Percentiles rank a stretch among this genome's conserved stretches.
phyloP scores from a whole-genome alignment of 371 early-diverging fungal species.

The Sporodiniella umbellata region DNA sequence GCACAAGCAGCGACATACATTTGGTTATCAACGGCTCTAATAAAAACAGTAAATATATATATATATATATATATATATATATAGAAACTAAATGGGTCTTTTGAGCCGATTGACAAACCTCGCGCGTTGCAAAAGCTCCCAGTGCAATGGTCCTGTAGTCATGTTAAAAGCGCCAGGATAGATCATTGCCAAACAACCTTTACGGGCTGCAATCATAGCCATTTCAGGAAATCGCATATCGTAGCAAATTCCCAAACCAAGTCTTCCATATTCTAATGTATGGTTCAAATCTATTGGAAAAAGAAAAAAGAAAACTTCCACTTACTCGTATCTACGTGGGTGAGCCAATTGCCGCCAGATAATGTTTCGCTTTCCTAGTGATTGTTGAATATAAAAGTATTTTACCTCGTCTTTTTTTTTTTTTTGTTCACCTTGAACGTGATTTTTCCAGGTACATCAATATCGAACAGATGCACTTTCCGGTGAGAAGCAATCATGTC shows the following conservation, averaged over 20 bases:
- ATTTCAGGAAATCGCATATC: conserved; percentile 95
- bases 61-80: not conserved
- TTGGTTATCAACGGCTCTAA: conserved; percentile 67
- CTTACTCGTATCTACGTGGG: conserved; percentile 73
- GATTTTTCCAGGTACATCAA: conserved; percentile 91
- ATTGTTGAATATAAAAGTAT: not conserved
- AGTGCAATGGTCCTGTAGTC: conserved; percentile 93
- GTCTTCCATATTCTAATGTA: conserved; percentile 66
- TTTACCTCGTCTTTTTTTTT: not conserved
- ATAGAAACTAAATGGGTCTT: too few relatives aligned
- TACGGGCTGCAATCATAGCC: conserved; percentile 89
- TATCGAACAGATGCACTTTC: conserved; percentile 95
- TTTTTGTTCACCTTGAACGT: conserved; percentile 72
- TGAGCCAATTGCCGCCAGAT: conserved; percentile 69
- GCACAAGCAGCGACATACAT: conserved; percentile 91
- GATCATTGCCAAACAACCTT: conserved; percentile 88
- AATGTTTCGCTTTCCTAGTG: conserved; percentile 82
- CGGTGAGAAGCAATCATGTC: conserved; percentile 62
- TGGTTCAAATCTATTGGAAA: not conserved
- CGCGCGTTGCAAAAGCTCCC: conserved; percentile 91
- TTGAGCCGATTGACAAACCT: conserved; percentile 67
- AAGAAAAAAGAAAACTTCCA: too few relatives aligned
- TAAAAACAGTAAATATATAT: not conserved
- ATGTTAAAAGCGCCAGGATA: conserved; percentile 97
- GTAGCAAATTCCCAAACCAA: conserved; percentile 96